Conservation (phyloP, 1,284 basidiomycete genomes). For the Fistulina hepatica region DNA sequence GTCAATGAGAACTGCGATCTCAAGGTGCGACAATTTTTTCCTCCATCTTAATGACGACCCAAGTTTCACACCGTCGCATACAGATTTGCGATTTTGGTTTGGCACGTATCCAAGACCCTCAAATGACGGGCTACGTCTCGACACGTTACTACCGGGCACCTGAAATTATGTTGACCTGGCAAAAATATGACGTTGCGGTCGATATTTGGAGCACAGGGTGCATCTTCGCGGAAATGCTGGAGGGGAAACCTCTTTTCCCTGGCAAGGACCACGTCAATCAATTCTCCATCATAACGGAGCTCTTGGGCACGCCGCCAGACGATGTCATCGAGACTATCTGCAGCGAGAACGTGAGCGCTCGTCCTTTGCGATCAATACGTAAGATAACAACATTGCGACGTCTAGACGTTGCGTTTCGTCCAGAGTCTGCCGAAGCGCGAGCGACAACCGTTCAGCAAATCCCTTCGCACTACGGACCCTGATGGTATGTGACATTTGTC, state of each 20-base stretch:
- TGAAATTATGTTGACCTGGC: conserved; percentile 99
- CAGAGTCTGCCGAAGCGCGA: conserved; percentile 95
- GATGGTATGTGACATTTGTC: conserved; percentile 42
- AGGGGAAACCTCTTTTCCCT: conserved; percentile 97
- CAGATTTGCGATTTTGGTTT: conserved; percentile 98
- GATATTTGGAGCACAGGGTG: conserved; percentile 99
- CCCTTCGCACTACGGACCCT: conserved; percentile 84
- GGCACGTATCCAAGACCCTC: conserved; percentile 93
- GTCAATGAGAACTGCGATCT: conserved; percentile 99
- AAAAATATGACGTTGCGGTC: conserved; percentile 99
- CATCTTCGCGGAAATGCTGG: conserved; percentile 99
- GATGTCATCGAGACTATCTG: conserved; percentile 99
- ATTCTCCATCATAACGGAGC: conserved; percentile 99
- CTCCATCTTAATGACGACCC: conserved; percentile 3
- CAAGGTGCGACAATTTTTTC: conserved; percentile 23
- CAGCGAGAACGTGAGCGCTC: conserved; percentile 78
- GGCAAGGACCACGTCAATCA: conserved; percentile 99
- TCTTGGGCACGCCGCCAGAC: conserved; percentile 95
- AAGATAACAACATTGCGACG: conserved; percentile 12
- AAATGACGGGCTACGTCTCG: conserved; percentile 99
- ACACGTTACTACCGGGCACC: conserved; percentile 98
- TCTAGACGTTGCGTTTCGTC: conserved; percentile 94
- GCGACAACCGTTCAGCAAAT: conserved; percentile 90
- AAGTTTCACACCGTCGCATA: no score
- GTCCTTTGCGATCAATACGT: conserved; percentile 13